Evolutionary conservation across 306 rosid genomes (phyloP).

Genomic region (Fragaria iinumae): DNA sequence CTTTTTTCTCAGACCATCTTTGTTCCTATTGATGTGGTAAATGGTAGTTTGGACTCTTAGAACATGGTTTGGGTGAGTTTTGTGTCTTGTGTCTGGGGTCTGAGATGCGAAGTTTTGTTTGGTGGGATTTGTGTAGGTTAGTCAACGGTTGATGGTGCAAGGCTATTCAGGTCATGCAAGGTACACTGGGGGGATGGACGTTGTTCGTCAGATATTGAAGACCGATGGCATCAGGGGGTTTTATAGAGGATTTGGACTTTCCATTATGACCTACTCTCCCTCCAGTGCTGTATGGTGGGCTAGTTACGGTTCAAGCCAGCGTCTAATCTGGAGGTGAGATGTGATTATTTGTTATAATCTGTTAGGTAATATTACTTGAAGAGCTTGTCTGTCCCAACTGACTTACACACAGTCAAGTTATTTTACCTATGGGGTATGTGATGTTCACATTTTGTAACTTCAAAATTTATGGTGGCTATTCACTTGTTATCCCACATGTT

Average conservation of each 20-base stretch:
- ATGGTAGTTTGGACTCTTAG: conserved; percentile 2
- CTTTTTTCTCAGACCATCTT: conserved; percentile 76
- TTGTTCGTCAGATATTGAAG: conserved; percentile 64
- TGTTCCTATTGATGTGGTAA: conserved; percentile 92
- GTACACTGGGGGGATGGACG: conserved; percentile 87
- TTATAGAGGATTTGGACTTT: conserved; percentile 86
- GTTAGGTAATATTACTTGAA: conserved; percentile 10
- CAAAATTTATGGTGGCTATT: conserved; percentile 2
- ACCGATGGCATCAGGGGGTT: conserved; percentile 73
- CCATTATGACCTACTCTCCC: conserved; percentile 87
- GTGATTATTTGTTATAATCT: conserved; percentile 32
- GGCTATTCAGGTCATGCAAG: conserved; percentile 76
- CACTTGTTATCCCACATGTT: background rate
- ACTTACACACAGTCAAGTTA: background rate
- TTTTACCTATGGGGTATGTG: background rate
- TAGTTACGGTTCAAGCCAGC: conserved; percentile 91
- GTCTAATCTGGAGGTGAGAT: conserved; percentile 89
- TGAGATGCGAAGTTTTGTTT: conserved; percentile 19
- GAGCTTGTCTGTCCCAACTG: conserved; percentile 9
- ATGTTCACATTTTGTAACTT: background rate
- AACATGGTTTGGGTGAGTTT: conserved; percentile 1
- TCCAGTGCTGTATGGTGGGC: conserved; percentile 99
- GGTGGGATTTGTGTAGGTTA: conserved; percentile 48
- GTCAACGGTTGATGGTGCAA: conserved; percentile 95
- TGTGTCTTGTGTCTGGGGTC: background rate